A percentile compares a stretch with the other conserved stretches of the same genome.
Conservation (phyloP, 1,284 basidiomycete genomes). For the Malassezia pachydermatis region DNA sequence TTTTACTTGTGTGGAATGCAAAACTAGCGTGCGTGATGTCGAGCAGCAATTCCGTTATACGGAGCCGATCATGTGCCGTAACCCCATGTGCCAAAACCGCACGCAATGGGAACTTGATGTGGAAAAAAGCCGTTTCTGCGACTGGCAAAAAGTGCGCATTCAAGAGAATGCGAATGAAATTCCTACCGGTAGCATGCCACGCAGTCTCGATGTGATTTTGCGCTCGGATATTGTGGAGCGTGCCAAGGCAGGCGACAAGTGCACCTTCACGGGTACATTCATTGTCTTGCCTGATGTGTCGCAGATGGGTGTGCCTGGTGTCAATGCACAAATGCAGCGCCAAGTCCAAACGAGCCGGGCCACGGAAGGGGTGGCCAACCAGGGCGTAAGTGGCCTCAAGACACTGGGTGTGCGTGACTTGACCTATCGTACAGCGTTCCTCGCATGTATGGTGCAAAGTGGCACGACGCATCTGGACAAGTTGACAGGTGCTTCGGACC, state of each 20-base stretch:
- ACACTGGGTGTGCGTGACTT: constrained; percentile 86
- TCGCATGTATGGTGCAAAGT: constrained; percentile 94
- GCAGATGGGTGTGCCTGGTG: constrained; percentile 86
- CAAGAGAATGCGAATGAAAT: constrained; percentile 99
- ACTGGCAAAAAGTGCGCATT: constrained; percentile 98
- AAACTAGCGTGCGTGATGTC: constrained; percentile 76
- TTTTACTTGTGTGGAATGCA: constrained; percentile 82
- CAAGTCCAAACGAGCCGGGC: constrained; percentile 58
- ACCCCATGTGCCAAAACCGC: constrained; percentile 83
- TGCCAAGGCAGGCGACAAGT: constrained; percentile 97
- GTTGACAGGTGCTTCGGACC: constrained; percentile 55
- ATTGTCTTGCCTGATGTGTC: constrained; percentile 97
- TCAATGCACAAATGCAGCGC: constrained; percentile 82
- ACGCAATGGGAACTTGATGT: constrained; percentile 86
- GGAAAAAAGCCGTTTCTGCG: constrained; percentile 90
- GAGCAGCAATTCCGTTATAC: constrained; percentile 99
- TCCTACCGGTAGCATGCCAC: constrained; percentile 82
- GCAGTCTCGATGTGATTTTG: constrained; percentile 83
- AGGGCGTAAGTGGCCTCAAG: constrained; percentile 88
- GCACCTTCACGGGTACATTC: constrained; percentile 92
- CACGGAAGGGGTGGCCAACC: constrained; percentile 56
- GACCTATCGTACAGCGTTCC: constrained; percentile 95
- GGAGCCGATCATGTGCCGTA: constrained; percentile 89
- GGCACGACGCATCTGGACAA: constrained; percentile 56
- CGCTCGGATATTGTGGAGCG: constrained; percentile 90